Percentiles rank a stretch among this genome's conserved stretches.
Evolutionary conservation across 306 rosid genomes (phyloP).

Genomic region (Dryas alaskensis): DNA sequence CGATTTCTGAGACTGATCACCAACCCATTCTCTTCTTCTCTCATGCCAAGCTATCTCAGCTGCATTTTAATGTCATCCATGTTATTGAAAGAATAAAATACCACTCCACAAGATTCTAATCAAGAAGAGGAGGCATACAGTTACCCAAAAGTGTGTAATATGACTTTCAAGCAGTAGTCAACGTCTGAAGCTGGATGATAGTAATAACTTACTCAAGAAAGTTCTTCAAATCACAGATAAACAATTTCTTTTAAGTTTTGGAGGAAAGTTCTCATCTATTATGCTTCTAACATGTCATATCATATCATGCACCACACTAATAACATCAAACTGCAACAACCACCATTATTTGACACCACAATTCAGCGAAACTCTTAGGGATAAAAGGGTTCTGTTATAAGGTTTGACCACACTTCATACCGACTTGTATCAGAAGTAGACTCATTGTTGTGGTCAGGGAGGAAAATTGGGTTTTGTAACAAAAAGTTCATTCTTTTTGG

Average conservation of each 20-base stretch:
- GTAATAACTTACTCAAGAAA: not conserved
- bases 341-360: not conserved
- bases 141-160: not conserved
- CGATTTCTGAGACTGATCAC: constrained; percentile 38
- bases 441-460: no score
- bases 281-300: constrained; percentile 3
- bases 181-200: not conserved
- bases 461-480: not conserved
- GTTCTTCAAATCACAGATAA: not conserved
- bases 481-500: not conserved
- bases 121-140: not conserved
- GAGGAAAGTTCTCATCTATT: not conserved
- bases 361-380: not conserved
- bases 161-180: constrained; percentile 4
- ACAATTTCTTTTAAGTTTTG: not conserved
- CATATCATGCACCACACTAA: not conserved
- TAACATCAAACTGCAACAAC: not conserved
- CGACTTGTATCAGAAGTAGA: not conserved
- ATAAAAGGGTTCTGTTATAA: not conserved
- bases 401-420: not conserved
- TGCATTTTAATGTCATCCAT: constrained; percentile 31
- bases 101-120: constrained; percentile 6
- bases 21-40: constrained; percentile 62
- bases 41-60: constrained; percentile 72
- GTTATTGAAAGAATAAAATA: constrained; percentile 2